Percentiles rank a stretch among this genome's conserved stretches.
These are phyloP conservation scores for Nicotiana noctiflora DNA, from an alignment of 257 asterid species.

Conservation along the genomic window DNA sequence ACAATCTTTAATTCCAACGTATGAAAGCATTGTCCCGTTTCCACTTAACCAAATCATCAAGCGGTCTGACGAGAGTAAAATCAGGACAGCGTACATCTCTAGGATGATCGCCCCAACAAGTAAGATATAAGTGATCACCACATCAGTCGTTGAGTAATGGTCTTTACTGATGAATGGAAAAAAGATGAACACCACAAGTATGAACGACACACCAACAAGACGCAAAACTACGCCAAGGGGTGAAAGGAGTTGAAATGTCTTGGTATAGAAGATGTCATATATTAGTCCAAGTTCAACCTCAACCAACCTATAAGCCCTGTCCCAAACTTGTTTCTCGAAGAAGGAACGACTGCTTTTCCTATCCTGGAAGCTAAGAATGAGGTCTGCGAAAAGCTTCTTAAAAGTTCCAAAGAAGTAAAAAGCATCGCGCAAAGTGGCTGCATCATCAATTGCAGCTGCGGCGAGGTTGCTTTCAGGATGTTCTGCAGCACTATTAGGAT, in stretches of 20 bases:
- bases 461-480: neutral
- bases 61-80: conserved; percentile 9
- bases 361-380: conserved; percentile 35
- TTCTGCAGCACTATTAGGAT: neutral
- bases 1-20: neutral
- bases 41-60: neutral
- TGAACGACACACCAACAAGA: neutral
- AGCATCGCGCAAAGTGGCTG: conserved; percentile 10
- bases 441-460: neutral
- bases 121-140: conserved; percentile 17
- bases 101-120: conserved; percentile 18
- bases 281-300: conserved; percentile 33
- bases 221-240: neutral
- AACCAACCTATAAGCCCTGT: conserved; percentile 19
- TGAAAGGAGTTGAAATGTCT: conserved; percentile 9
- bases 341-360: conserved; percentile 9
- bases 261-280: conserved; percentile 25
- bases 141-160: neutral
- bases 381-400: conserved; percentile 28
- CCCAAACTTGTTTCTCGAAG: conserved; percentile 4
- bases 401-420: conserved; percentile 19
- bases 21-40: neutral
- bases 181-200: neutral
- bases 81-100: conserved; percentile 15
- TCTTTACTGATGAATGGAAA: conserved; percentile 6